phyloP scores from a whole-genome alignment of 805 yeast genomes.

The Barnettozyma siamensis region DNA sequence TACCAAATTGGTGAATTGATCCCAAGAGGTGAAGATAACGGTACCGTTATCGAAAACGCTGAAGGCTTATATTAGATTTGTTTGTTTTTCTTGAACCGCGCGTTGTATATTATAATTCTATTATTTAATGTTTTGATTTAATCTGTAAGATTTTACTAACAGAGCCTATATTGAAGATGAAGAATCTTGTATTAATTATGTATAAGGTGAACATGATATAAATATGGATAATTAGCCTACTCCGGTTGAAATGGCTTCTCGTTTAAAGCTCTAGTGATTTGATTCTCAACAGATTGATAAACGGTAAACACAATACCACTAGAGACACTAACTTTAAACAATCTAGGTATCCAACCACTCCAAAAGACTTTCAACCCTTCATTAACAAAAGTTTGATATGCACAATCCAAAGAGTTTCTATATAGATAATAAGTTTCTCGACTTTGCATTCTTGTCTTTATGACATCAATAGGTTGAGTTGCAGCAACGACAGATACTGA shows the following conservation, averaged over 20 bases:
- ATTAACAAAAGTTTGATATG: slow-evolving; percentile 41
- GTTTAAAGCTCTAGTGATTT: slow-evolving; percentile 31
- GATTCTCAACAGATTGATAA: slow-evolving; percentile 51
- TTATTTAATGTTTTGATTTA: background rate
- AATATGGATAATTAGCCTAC: background rate
- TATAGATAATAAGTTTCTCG: slow-evolving; percentile 55
- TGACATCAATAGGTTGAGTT: slow-evolving; percentile 86
- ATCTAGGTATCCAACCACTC: slow-evolving; percentile 61
- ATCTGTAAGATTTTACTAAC: background rate
- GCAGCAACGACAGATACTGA: slow-evolving; percentile 66
- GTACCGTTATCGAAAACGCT: slow-evolving; percentile 46
- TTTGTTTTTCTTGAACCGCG: background rate
- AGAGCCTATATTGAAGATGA: no score
- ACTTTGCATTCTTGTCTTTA: slow-evolving; percentile 84
- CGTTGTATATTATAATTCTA: slow-evolving; percentile 1
- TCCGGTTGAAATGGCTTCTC: slow-evolving; percentile 34
- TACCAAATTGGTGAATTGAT: slow-evolving; percentile 60
- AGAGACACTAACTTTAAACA: slow-evolving; percentile 61
- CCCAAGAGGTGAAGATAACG: slow-evolving; percentile 39
- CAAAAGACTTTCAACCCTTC: slow-evolving; percentile 45
- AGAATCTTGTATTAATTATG: no score
- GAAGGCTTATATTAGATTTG: slow-evolving; percentile 23
- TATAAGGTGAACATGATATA: no score
- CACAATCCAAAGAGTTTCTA: slow-evolving; percentile 55
- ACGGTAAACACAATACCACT: slow-evolving; percentile 66